Conservation (phyloP, 2,329 filamentous ascomycete genomes). For the Aspergillus pseudotamarii region DNA sequence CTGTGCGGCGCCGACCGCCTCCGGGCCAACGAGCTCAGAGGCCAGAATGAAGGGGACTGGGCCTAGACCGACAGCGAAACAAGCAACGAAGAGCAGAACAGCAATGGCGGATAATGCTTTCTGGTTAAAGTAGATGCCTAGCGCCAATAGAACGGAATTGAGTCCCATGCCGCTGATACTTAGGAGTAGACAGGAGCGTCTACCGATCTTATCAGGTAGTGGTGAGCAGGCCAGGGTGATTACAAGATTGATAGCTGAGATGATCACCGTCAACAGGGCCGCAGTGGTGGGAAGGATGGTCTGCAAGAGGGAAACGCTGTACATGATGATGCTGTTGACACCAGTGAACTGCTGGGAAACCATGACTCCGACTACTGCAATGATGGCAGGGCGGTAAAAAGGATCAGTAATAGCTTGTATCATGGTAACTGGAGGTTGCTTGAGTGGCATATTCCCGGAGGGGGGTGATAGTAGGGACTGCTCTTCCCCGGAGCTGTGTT, state of each 20-base stretch:
- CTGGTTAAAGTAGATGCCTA: conserved; percentile 74
- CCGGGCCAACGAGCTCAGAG: conserved; percentile 84
- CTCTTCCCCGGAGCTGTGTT: conserved; percentile 59
- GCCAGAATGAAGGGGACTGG: conserved; percentile 94
- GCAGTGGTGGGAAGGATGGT: conserved; percentile 80
- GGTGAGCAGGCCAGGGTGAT: conserved; percentile 82
- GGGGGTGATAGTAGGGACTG: conserved; percentile 63
- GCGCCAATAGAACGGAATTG: conserved; percentile 74
- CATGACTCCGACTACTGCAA: conserved; percentile 90
- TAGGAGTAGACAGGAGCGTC: conserved; percentile 79
- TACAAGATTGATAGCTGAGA: conserved; percentile 83
- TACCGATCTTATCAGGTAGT: conserved; percentile 81
- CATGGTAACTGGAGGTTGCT: conserved; percentile 70
- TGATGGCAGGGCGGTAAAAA: conserved; percentile 70
- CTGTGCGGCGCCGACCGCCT: conserved; percentile 89
- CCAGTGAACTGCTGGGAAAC: conserved; percentile 88
- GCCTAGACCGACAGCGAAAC: conserved; percentile 87
- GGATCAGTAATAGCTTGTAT: conserved; percentile 66
- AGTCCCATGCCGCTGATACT: conserved; percentile 84
- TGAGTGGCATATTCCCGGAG: conserved; percentile 67
- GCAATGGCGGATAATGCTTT: conserved; percentile 78
- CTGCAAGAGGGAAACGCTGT: conserved; percentile 86
- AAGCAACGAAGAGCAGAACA: conserved; percentile 82
- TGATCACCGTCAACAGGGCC: conserved; percentile 79
- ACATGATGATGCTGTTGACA: conserved; percentile 98